Percentiles rank a stretch among this genome's conserved stretches.
Conservation (phyloP, 164 flowering plant species). For the Brasenia schreberi region DNA sequence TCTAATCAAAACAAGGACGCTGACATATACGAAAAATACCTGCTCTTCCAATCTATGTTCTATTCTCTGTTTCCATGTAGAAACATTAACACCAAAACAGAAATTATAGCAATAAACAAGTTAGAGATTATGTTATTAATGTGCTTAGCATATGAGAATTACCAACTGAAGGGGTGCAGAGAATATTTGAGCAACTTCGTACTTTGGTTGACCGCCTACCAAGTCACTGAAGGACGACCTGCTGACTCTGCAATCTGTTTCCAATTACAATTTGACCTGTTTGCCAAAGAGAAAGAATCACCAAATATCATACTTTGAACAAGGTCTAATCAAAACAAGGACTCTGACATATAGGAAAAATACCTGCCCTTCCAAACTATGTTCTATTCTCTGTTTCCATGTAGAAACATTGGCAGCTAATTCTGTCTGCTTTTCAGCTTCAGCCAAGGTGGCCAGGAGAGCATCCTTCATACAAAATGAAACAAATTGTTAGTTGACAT, state of each 20-base stretch:
- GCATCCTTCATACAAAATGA: constrained; percentile 39
- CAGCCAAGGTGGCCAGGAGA: constrained; percentile 78
- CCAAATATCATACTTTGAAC: not conserved
- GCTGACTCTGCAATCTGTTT: constrained; percentile 19
- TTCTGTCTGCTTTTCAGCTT: constrained; percentile 76
- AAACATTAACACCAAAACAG: constrained; percentile 28
- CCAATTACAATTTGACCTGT: constrained; percentile 56
- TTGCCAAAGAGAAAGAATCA: not conserved
- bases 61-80: constrained; percentile 95
- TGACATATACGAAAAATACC: constrained; percentile 15
- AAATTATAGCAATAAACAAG: not conserved
- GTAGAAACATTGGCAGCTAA: constrained; percentile 80
- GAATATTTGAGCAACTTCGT: constrained; percentile 81
- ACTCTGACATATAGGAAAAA: not conserved
- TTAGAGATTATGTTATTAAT: not conserved
- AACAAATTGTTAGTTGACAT: not conserved
- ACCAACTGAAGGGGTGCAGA: constrained; percentile 93
- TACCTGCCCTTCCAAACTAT: constrained; percentile 76
- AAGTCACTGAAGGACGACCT: constrained; percentile 43
- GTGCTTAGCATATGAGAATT: constrained; percentile 5
- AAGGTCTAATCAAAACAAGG: not conserved
- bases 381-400: constrained; percentile 97
- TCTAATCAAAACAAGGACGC: not conserved
- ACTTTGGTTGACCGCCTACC: constrained; percentile 60
- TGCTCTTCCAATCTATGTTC: constrained; percentile 79